Base-by-base conservation (phyloP, 2,329 filamentous ascomycete species). In the Sporothrix inflata region DNA sequence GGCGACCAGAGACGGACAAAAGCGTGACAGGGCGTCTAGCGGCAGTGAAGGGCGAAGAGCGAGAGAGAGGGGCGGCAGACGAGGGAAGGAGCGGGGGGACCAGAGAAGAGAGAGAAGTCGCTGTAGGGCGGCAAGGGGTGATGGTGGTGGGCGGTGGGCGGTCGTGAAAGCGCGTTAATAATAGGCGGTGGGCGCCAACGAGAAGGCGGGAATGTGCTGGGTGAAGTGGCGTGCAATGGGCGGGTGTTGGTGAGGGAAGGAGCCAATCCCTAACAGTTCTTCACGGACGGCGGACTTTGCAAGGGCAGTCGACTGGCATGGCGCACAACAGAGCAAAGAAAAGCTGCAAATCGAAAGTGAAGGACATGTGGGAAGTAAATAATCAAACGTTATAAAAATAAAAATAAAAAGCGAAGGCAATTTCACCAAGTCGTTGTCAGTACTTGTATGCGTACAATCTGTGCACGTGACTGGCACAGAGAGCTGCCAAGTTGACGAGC, bases 151-250 rank as follows among this genome's bases (percentile, higher is more conserved):
- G 19, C 16, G 16, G 34, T 30, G 55, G 21, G 12, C 12, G 6
- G 55, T 16, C 49, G 66, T 57, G 66, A 55, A 69, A 45, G 51
- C 51, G 67, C 14, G 67, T 69, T 69, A 69, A 45, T 57, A 45
- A 69, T 69, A 24, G 30, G 67, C 38, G 45, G 45, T 30, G 38
- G 60, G 38, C 60, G 12, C 60, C 38, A 63, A 63, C n/a, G n/a
- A n/a, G 21, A 16, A 57, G 53, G 53, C 53, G 53, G 12, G 12
- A 34, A 19, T 30, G 19, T 38, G 38, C 16, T 40, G 55, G 30
- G 7, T 16, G 14, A 40, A 34, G 27, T 60, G 55, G 55, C 16
- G 55, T 14, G 8, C 21, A 40, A 49, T 9, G 3, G 40, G 42
- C 16, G 42, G 16, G 38, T 66, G 40, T 66, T 49, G 16, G 14